A percentile compares a stretch with the other conserved stretches of the same genome.
These are phyloP conservation scores for Nannochloropsis salina DNA, from an alignment of 108 stramenopile genomes.

Conservation along the genomic window DNA sequence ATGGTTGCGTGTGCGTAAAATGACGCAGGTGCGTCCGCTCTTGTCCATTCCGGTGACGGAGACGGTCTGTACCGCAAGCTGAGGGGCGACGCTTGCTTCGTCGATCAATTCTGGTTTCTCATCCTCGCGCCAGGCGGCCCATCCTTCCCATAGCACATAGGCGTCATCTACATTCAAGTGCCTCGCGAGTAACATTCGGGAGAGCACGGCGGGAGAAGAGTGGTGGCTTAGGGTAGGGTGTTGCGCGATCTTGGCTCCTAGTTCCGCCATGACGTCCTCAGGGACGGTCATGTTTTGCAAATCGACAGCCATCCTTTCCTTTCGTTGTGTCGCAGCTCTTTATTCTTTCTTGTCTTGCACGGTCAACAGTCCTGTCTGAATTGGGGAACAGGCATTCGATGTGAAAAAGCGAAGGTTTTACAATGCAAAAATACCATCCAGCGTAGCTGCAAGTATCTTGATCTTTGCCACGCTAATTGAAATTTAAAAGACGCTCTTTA, in stretches of 20 bases:
- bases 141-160: slow-evolving; percentile 1
- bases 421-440: no score
- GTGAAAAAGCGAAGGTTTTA: no score
- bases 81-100: neutral
- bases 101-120: neutral
- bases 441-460: no score
- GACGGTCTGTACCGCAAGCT: slow-evolving; percentile 10
- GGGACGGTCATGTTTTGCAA: neutral
- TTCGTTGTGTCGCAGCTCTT: no score
- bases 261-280: neutral
- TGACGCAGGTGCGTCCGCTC: neutral
- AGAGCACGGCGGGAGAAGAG: slow-evolving; percentile 4
- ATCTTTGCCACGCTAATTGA: no score
- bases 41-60: slow-evolving; percentile 7
- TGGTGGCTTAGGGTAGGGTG: slow-evolving; percentile 8
- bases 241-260: slow-evolving; percentile 9
- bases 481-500: no score
- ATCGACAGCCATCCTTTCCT: neutral
- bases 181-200: neutral
- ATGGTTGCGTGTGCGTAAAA: slow-evolving; percentile 10
- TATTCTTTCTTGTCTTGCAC: no score
- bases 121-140: slow-evolving; percentile 11
- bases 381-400: no score
- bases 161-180: neutral
- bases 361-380: no score